Evolutionary conservation across 257 asterid genomes (phyloP), one percentile per base, ranked within the genome.

Genomic region (Striga asiatica): DNA sequence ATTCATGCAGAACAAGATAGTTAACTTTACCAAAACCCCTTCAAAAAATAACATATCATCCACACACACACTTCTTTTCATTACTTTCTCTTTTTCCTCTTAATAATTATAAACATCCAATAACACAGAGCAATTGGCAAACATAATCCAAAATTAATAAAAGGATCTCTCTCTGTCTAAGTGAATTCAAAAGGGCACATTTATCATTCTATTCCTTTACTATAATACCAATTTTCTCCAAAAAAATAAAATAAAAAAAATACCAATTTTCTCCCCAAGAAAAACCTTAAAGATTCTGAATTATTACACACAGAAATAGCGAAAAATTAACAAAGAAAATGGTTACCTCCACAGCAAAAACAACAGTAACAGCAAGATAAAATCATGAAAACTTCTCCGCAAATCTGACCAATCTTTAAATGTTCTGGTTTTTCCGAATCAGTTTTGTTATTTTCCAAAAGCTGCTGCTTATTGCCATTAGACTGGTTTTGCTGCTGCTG

Each of bases 361-460:
- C 95, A 89, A 32, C 96, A 85, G 67, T 83, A 89, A 65, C 93
- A 83, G 76, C 97, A 89, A 61, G 93, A 81, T 47, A 83, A 46
- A 22, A 86, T 52, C 80, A 83, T 64, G 54, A 83, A 39, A 16
- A 76, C 11, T 20, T 85, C 96, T 50, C 78, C 69, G 61, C 78
- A 74, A 57, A 85, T 5, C 24, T 55, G 25, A 51, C 49, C 51
- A 37, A 71, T 34, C 35, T 75, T 67, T 16, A 55, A 71, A 43
- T 69, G 37, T 24, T 22, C 65, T 1, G 74, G 48, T 34, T 23
- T 43, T 12, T 53, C 68, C 29, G 62, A 29, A 20, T 50, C 51
- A 14, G 13, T 50, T 10, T 54, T 4, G 20, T 61, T 56, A 28
- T 57, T 19, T 20, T 70, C 79, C 78, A 85, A 66, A n/a, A 89